Base-by-base conservation (phyloP, 805 yeast species). In the Candida oleophila region DNA sequence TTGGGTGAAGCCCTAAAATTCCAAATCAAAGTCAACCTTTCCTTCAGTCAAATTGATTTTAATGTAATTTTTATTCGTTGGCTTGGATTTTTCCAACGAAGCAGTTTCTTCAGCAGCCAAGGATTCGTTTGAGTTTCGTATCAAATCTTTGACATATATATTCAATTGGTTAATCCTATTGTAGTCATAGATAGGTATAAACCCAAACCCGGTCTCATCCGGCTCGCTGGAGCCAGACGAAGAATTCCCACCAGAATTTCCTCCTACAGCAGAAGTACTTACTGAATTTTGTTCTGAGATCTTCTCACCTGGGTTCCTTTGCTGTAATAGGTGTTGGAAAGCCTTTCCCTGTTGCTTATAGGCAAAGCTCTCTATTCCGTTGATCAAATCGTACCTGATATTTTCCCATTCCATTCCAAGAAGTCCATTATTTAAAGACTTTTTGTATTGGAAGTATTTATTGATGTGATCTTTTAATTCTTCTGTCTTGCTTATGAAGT, bases 321-420 rank as follows among this genome's bases (percentile, higher is more conserved):
- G 16, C 15, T 41, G 37, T 19, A 30, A 20, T 4, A 41, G 9
- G 19, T 22, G 16, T 9, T 36, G 34, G 39, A 51, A 44, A 3
- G 52, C 46, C 30, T 62, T 64, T 3, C 76, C 76, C 43, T 60
- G 59, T 43, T 62, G 65, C 47, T 58, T 63, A 52, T 70, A 69
- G 30, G 67, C 40, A 45, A 61, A 60, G n/a, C 57, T 54, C 50
- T 72, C 77, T 20, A 70, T 54, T 8, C 74, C 74, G 44, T 60
- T 56, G 9, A 61, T 47, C 33, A 71, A 52, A 42, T 72, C 77
- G 46, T 64, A 59, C 25, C 76, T 51, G 33, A 71, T 64, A 44
- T 66, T 72, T 45, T 72, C 75, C 75, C 75, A 72, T 55, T 69
- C 76, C 53, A 72, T 67, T 2, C 66, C 72, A 20, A 70, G 40